Evolutionary conservation across 78 protist species (phyloP).

Genomic region (Dictyostelium brefeldianum): DNA sequence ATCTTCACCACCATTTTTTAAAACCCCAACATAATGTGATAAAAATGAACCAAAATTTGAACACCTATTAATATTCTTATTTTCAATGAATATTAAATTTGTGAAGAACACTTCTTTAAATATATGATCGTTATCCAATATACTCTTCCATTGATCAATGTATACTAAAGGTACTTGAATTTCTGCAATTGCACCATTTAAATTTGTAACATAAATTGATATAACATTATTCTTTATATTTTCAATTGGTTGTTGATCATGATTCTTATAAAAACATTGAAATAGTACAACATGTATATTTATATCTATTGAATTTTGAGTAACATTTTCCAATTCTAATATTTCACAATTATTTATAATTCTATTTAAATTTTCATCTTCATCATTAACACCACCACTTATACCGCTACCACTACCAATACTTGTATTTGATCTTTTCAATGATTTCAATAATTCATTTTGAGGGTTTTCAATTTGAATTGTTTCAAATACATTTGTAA

Average conservation of each 20-base stretch:
- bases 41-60: conserved; percentile 4
- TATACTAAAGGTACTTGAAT: conserved; percentile 1
- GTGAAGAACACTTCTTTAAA: neutral
- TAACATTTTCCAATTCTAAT: neutral
- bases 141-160: neutral
- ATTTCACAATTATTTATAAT: neutral
- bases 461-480: neutral
- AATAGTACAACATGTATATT: neutral
- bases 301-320: conserved; percentile 10
- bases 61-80: neutral
- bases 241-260: neutral
- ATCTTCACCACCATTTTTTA: neutral
- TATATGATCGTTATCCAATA: neutral
- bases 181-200: conserved; percentile 14
- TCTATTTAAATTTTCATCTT: neutral
- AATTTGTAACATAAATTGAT: conserved; percentile 12
- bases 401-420: neutral
- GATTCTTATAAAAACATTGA: conserved; percentile 9
- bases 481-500: neutral
- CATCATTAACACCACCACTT: neutral
- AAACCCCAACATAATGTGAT: neutral
- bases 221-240: neutral
- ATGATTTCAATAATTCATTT: neutral
- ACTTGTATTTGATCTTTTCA: neutral
- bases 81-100: neutral